phyloP scores from a whole-genome alignment of 176 grass and related monocot species.

The Lolium perenne region DNA sequence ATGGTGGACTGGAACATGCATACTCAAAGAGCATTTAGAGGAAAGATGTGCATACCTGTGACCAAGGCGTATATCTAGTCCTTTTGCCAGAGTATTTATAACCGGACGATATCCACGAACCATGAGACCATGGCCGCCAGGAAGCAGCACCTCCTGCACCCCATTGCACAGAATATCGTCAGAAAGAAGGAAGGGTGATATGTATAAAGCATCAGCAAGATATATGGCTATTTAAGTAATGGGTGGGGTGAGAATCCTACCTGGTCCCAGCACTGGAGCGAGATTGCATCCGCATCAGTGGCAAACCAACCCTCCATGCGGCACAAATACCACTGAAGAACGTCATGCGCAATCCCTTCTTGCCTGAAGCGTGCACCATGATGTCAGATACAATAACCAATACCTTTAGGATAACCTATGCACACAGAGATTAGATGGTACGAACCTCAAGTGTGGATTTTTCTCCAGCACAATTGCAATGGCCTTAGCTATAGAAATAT shows the following conservation, averaged over 20 bases:
- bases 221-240: background rate
- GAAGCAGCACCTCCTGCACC: slow-evolving; percentile 91
- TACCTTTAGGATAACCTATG: background rate
- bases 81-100: slow-evolving; percentile 96
- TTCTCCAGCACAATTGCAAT: slow-evolving; percentile 80
- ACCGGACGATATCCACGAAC: slow-evolving; percentile 94
- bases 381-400: slow-evolving; percentile 25
- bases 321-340: slow-evolving; percentile 97
- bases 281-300: slow-evolving; percentile 88
- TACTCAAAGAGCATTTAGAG: background rate
- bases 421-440: slow-evolving; percentile 27
- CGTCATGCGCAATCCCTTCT: slow-evolving; percentile 89
- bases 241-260: slow-evolving; percentile 16
- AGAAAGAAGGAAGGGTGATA: slow-evolving; percentile 20
- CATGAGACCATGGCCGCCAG: slow-evolving; percentile 98
- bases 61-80: slow-evolving; percentile 81
- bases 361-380: slow-evolving; percentile 56
- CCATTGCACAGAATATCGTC: slow-evolving; percentile 12
- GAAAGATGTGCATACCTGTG: slow-evolving; percentile 63
- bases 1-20: background rate
- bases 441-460: slow-evolving; percentile 79
- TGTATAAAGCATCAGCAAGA: background rate
- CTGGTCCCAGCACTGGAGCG: slow-evolving; percentile 87
- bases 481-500: slow-evolving; percentile 93
- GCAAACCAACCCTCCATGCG: slow-evolving; percentile 99